Base-by-base conservation (phyloP, 2,329 filamentous ascomycete species). In the Neonectria magnoliae region DNA sequence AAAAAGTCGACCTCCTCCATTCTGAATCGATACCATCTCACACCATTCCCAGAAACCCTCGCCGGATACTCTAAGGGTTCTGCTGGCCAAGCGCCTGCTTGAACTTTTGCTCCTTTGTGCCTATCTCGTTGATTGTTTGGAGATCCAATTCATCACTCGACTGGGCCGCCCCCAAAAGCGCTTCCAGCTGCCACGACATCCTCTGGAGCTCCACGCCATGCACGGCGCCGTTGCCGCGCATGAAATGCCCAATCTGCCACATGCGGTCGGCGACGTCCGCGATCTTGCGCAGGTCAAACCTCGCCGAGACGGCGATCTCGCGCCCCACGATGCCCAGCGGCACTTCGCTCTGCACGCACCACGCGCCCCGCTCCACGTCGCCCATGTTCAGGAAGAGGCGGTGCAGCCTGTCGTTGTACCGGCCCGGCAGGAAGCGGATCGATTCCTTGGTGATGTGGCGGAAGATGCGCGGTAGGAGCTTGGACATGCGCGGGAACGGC, bases 391-490 rank as follows among this genome's bases (percentile, higher is more conserved):
- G 45, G 59, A 62, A 57, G 10, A 62, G n/a, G 14, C 36, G n/a
- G 59, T 36, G 56, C 2, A 62, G 52, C 14, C 16, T 31, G 18
- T 62, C 18, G 44, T 62, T 56, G 59, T 62, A 62, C 14, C 2
- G 3, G 16, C 14, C 8, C 0, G 52, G 59, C 33, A 62, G 36
- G 10, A 62, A 13, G 27, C 59, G 59, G 36, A 56, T 57, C 44
- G 53, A 52, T 9, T 57, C 53, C 42, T 52, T 45, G 16, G 52
- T 62, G 52, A 62, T 20, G 45, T 56, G 7, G 9, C 27, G 13
- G 16, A 57, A 36, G 18, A 62, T 45, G 25, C 36, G 36, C 14
- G 59, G 53, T 9, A 57, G 20, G 2, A 51, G 18, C 31, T 51
- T 38, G n/a, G 13, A 11, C 10, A 51, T 29, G 9, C 29, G 45